Evolutionary conservation across 2,329 filamentous ascomycete species (phyloP).

Genomic region (Orbilia javanica): DNA sequence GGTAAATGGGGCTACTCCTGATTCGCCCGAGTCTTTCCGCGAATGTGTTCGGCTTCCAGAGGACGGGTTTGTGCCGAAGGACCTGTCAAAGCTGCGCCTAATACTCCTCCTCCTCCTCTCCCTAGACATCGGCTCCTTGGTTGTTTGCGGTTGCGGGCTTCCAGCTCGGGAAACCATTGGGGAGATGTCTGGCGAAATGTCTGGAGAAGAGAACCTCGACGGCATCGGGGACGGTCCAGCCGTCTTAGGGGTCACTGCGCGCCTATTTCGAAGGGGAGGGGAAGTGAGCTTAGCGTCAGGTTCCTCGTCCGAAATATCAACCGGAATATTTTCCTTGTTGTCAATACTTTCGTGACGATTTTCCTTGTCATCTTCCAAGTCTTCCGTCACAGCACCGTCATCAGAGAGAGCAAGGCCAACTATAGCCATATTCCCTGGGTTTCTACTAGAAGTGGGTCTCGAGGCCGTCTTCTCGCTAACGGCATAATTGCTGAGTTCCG

Average conservation of each 20-base stretch:
- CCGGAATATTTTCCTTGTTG: conserved; percentile 52
- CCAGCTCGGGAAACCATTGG: conserved; percentile 36
- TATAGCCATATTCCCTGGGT: conserved; percentile 22
- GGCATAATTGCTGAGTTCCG: conserved; percentile 22
- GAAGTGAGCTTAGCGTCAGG: conserved; percentile 16
- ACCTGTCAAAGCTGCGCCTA: conserved; percentile 39
- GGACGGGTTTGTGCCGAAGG: conserved; percentile 13
- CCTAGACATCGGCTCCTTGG: conserved; percentile 1
- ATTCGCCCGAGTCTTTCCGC: conserved; percentile 10
- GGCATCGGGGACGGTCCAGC: conserved; percentile 46
- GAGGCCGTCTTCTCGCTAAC: conserved; percentile 44
- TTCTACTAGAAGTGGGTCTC: conserved; percentile 32
- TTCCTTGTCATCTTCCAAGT: conserved; percentile 47
- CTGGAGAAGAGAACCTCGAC: conserved; percentile 48
- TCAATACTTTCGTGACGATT: conserved; percentile 44
- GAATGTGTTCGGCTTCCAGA: conserved; percentile 17
- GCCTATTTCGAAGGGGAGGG: conserved; percentile 13
- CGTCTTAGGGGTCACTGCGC: conserved; percentile 46
- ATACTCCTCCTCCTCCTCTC: conserved; percentile 29
- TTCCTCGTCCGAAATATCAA: conserved; percentile 45
- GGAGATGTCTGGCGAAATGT: conserved; percentile 50
- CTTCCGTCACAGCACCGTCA: conserved; percentile 17
- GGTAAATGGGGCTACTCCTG: not conserved
- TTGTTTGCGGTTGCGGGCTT: conserved; percentile 25
- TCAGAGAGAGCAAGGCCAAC: conserved; percentile 43